A percentile compares a stretch with the other conserved stretches of the same genome.
Evolutionary conservation across 2,329 filamentous ascomycete genomes (phyloP).

Genomic region (Scopulariopsis brevicaulis): DNA sequence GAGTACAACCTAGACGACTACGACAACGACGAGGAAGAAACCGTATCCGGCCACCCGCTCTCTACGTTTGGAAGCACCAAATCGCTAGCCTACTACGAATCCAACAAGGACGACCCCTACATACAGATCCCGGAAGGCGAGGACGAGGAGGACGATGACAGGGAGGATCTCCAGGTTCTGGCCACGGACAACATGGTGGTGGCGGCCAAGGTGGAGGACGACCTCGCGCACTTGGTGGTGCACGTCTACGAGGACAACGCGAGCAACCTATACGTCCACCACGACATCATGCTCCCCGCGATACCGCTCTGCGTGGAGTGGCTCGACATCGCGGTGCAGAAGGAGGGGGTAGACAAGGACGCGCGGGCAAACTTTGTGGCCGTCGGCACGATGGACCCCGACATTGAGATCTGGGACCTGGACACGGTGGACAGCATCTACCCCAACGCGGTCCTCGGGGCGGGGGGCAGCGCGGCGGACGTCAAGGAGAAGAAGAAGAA

Average conservation of each 20-base stretch:
- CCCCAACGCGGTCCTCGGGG: constrained; percentile 88
- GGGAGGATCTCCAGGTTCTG: constrained; percentile 87
- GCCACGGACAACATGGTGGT: constrained; percentile 88
- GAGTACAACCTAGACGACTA: constrained; percentile 97
- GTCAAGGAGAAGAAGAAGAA: constrained; percentile 71
- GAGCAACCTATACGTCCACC: constrained; percentile 97
- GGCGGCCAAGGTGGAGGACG: constrained; percentile 90
- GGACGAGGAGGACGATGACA: constrained; percentile 72
- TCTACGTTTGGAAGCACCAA: constrained; percentile 95
- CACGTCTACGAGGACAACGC: constrained; percentile 94
- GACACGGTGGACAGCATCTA: constrained; percentile 98
- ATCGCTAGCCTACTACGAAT: constrained; percentile 85
- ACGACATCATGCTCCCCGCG: constrained; percentile 97
- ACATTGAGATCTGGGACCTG: constrained; percentile 97
- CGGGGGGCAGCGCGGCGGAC: constrained; percentile 43
- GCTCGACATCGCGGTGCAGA: constrained; percentile 84
- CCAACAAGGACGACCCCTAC: constrained; percentile 92
- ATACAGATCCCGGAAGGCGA: constrained; percentile 69
- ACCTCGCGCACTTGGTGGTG: constrained; percentile 90
- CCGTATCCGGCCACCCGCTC: constrained; percentile 54
- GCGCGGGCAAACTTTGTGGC: constrained; percentile 82
- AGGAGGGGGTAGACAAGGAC: constrained; percentile 48
- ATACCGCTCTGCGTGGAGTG: constrained; percentile 94
- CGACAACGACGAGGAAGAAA: constrained; percentile 56
- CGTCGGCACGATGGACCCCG: constrained; percentile 92